These are phyloP conservation scores for Ballota nigra DNA, from an alignment of 257 asterid species.

Conservation along the genomic window DNA sequence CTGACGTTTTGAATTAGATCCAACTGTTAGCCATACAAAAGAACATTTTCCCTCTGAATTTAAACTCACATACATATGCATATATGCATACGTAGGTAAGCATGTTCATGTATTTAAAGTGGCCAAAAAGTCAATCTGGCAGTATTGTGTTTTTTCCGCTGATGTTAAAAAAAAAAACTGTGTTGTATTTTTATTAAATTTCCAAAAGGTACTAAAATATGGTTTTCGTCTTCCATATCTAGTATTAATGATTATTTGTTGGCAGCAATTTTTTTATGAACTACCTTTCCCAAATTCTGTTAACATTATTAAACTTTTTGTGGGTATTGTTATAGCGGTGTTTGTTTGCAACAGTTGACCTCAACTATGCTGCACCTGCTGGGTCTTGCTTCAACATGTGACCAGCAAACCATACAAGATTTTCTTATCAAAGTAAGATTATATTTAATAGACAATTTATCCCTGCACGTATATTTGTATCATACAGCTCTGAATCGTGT, in stretches of 20 bases:
- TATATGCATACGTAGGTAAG: not conserved
- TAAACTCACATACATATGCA: not conserved
- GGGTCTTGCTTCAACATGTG: slow-evolving; percentile 71
- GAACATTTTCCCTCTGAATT: not conserved
- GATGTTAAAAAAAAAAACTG: not conserved
- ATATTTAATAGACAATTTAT: not conserved
- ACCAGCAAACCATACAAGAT: slow-evolving; percentile 49
- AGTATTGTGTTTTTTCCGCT: not conserved
- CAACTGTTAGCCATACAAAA: not conserved
- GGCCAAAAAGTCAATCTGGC: not conserved
- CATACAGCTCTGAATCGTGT: not conserved
- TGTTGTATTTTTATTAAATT: not conserved
- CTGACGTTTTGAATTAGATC: not conserved
- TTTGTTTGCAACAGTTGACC: slow-evolving; percentile 62
- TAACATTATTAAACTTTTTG: not conserved
- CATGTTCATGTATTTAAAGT: not conserved
- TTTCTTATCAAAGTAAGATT: slow-evolving; percentile 70
- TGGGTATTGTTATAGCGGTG: slow-evolving; percentile 5
- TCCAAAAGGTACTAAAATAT: not conserved
- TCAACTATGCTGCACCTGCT: slow-evolving; percentile 87
- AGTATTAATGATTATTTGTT: not conserved
- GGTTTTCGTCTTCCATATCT: not conserved
- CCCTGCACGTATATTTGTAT: not conserved
- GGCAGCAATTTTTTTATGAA: not conserved
- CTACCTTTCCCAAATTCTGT: not conserved